phyloP scores from a whole-genome alignment of 768 basidiomycete species.

The Cystobasidium tubakii region DNA sequence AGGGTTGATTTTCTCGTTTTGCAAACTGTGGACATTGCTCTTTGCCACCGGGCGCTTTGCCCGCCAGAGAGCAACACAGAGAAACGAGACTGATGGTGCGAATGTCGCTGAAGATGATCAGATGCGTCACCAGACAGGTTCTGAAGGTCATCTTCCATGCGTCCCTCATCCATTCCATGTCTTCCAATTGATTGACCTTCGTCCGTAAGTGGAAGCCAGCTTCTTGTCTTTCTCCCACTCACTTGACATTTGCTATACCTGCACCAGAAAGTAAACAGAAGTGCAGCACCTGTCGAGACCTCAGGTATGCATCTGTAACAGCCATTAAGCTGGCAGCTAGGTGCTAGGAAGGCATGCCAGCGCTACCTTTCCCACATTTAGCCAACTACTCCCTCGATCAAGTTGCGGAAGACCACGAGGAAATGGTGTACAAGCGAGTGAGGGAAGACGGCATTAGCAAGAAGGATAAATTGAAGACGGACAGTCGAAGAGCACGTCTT shows the following conservation, averaged over 20 bases:
- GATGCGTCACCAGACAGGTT: no score
- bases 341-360: not conserved
- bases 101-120: no score
- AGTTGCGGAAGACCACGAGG: not conserved
- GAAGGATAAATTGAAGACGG: not conserved
- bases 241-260: not conserved
- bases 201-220: not conserved
- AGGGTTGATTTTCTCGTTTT: no score
- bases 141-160: no score
- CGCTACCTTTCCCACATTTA: not conserved
- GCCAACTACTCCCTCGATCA: not conserved
- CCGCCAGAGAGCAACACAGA: no score
- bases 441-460: not conserved
- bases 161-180: no score
- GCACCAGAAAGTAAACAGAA: not conserved
- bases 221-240: not conserved
- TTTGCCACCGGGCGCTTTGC: no score
- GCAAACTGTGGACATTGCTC: no score
- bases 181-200: not conserved
- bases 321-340: not conserved
- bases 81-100: no score
- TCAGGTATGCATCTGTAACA: not conserved
- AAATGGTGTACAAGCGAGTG: conserved; percentile 1
- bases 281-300: not conserved
- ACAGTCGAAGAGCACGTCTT: not conserved